These are phyloP conservation scores for Scenedesmus sp. DNA, from an alignment of 163 green algal genomes.

Conservation along the genomic window DNA sequence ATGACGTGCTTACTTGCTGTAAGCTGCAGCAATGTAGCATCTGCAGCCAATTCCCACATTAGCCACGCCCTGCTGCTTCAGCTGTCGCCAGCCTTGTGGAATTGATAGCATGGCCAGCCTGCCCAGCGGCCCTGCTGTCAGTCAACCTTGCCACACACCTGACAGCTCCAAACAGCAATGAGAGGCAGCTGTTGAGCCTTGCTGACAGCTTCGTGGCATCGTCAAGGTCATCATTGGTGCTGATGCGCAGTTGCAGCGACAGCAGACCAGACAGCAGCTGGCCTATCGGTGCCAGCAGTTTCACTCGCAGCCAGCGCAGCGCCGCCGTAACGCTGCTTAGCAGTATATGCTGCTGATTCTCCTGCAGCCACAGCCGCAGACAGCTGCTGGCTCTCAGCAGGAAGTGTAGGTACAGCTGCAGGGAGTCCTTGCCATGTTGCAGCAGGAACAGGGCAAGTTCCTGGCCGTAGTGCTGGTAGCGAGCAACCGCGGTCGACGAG, in stretches of 20 bases:
- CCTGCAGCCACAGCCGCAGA: background rate
- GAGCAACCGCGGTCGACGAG: background rate
- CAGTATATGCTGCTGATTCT: slow-evolving; percentile 12
- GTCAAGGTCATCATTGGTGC: slow-evolving; percentile 37
- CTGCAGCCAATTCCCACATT: background rate
- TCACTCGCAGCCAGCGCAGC: background rate
- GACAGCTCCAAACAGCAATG: slow-evolving; percentile 42
- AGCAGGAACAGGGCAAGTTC: slow-evolving; percentile 14
- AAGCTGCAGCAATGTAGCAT: background rate
- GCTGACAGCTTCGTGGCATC: slow-evolving; percentile 8
- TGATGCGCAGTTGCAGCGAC: slow-evolving; percentile 19
- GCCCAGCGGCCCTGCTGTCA: background rate
- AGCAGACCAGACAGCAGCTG: slow-evolving; percentile 27
- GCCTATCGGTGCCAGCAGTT: background rate
- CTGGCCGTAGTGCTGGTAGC: slow-evolving; percentile 11
- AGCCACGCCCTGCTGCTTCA: background rate
- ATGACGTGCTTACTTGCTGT: background rate
- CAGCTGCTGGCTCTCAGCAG: background rate
- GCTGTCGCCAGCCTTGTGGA: background rate
- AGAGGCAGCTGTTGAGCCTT: slow-evolving; percentile 21
- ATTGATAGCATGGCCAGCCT: background rate
- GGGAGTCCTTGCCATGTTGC: background rate
- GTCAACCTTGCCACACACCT: background rate
- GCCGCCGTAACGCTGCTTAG: background rate
- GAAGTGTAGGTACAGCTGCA: slow-evolving; percentile 18